Evolutionary conservation across 495 filamentous ascomycete genomes (phyloP).

Genomic region (Talaromyces proteolyticus): DNA sequence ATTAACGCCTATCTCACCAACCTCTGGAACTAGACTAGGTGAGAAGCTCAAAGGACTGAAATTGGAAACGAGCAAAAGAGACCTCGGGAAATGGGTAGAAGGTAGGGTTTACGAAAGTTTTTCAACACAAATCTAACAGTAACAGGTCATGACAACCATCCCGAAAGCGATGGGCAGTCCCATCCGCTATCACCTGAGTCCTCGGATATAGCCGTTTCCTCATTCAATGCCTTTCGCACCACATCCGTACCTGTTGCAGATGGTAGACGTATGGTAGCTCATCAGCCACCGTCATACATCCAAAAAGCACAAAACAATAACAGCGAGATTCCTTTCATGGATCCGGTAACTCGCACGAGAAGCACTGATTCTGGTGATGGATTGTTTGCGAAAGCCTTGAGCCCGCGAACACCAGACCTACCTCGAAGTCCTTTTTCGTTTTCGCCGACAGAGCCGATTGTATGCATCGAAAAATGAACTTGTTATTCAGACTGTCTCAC

Average conservation of each 20-base stretch:
- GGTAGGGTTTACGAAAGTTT: slow-evolving; percentile 19
- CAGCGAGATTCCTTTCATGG: slow-evolving; percentile 30
- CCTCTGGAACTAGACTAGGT: slow-evolving; percentile 54
- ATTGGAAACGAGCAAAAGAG: slow-evolving; percentile 62
- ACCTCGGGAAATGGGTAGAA: slow-evolving; percentile 41
- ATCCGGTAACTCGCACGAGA: slow-evolving; percentile 14
- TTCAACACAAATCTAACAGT: neutral
- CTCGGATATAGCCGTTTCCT: slow-evolving; percentile 60
- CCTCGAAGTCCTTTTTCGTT: slow-evolving; percentile 66
- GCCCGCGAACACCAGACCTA: slow-evolving; percentile 73
- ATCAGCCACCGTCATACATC: slow-evolving; percentile 35
- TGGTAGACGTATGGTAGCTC: slow-evolving; percentile 28
- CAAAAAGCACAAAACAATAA: slow-evolving; percentile 33
- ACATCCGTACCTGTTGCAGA: slow-evolving; percentile 13
- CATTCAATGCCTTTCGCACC: slow-evolving; percentile 50
- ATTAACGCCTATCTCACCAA: slow-evolving; percentile 52
- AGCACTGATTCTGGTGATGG: slow-evolving; percentile 58
- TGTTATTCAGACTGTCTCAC: too few relatives aligned
- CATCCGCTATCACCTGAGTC: slow-evolving; percentile 55
- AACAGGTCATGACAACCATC: neutral
- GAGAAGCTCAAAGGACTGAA: slow-evolving; percentile 75
- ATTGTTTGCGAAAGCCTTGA: slow-evolving; percentile 75
- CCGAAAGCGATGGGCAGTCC: slow-evolving; percentile 3
- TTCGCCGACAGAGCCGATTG: slow-evolving; percentile 14
- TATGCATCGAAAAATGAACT: neutral